Evolutionary conservation across 441 rosid species (phyloP), one percentile per base, ranked within the genome.

Genomic region (Jatropha podagrica): DNA sequence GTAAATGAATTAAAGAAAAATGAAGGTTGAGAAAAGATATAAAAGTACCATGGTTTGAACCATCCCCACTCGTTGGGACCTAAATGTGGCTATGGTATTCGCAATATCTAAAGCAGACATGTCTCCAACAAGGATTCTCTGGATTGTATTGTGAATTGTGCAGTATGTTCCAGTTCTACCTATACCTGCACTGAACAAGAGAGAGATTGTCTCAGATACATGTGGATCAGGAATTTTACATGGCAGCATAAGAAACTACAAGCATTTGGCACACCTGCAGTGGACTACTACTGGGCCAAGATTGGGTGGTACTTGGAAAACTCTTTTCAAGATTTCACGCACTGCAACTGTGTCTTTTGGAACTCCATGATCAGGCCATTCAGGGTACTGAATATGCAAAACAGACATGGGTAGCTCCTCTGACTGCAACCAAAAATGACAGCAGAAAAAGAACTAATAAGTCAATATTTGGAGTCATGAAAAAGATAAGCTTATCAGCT

Each of bases 311-410:
- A 90, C 75, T 60, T 78, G 84, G 76, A 88, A 80, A 46, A 84
- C 54, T 83, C 92, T 83, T 84, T 82, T 88, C n/a, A 91, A 86
- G 69, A 95, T 95, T 80, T 91, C 93, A 77, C 98, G 95, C 72
- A 90, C 97, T 61, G 91, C 90, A 41, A 81, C 6, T 1, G 95
- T 90, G 77, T 91, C 92, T 51, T 27, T 78, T 40, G 99, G 99
- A 83, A 93, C 98, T 83, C 99, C 99, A 80, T 93, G 96, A 79
- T 95, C 99, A 77, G 98, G 99, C 99, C 99, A 95, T 48, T 95
- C 96, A 26, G 93, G 90, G 82, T 89, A 93, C 77, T 88, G 92
- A 81, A 95, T 84, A 76, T 91, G 99, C 84, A 95, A 79, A 76
- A 90, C 94, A 26, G 93, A 86, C 79, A 86, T 27, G 0, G 92